Base-by-base conservation (phyloP, 768 basidiomycete species). In the Psilocybe tampanensis region DNA sequence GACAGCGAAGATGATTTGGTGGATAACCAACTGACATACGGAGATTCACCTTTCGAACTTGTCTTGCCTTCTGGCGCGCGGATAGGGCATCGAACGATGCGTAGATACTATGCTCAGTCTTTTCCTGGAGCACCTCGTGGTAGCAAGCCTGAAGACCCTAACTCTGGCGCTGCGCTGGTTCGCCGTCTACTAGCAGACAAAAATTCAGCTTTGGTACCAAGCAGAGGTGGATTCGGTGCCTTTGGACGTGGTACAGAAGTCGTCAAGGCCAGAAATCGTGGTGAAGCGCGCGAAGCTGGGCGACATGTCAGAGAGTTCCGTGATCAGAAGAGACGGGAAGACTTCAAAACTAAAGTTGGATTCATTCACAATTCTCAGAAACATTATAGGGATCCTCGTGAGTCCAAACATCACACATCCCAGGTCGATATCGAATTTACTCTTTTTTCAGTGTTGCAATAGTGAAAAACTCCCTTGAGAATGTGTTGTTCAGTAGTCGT, bases 201-300 rank as follows among this genome's bases (percentile, higher is more conserved):
- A 67, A 88, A 93, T 64, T 85, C 88, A 0, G 90, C 89, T 0
- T 79, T 98, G 41, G 87, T 99, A 1, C 93, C 96, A 0, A 76
- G 85, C 12, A 88, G 80, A 63, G 95, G 92, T 34, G 95, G 92
- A 1, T 93, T 86, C 59, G 95, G 95, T 22, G 93, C 92, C 2
- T 95, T 80, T 66, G 95, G 95, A 1, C 74, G 74, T 9, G 94
- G 93, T 1, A 87, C 83, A 8, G 84, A 93, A 29, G 89, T 95
- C 9, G 83, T 98, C 59, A 92, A 89, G 70, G 96, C 94, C 19
- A 81, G 94, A 50, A 98, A 98, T 75, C 82, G 81, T n/a, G 97
- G 97, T 2, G 96, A 98, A 75, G 97, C 97, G 13, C 83, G 84
- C 61, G 90, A 98, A 71, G 96, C 96, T 19, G 93, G 89, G 13